Evolutionary conservation across 2,329 filamentous ascomycete species (phyloP).

Genomic region (Coniochaeta sp.): DNA sequence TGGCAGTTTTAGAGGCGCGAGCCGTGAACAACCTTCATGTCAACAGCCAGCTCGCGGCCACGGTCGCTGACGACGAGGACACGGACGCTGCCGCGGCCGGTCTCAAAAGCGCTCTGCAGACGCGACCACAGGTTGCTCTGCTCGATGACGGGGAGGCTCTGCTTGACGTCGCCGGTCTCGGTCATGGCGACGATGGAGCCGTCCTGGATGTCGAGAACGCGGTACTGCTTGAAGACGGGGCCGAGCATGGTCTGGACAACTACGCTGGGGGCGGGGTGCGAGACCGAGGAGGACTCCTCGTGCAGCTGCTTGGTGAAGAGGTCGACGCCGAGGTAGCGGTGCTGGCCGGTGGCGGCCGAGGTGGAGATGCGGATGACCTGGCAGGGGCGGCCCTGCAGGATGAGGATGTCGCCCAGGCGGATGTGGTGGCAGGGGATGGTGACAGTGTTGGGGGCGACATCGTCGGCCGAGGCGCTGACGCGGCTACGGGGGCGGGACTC

Average conservation of each 20-base stretch:
- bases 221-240: slow-evolving; percentile 99
- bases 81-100: slow-evolving; percentile 87
- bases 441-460: slow-evolving; percentile 67
- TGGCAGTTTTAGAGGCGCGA: slow-evolving; percentile 49
- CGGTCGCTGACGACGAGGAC: slow-evolving; percentile 93
- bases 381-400: slow-evolving; percentile 97
- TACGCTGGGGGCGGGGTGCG: slow-evolving; percentile 92
- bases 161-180: slow-evolving; percentile 98
- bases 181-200: slow-evolving; percentile 89
- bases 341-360: slow-evolving; percentile 95
- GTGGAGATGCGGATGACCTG: slow-evolving; percentile 99
- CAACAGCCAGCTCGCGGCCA: slow-evolving; percentile 89
- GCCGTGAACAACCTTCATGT: slow-evolving; percentile 97
- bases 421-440: slow-evolving; percentile 99
- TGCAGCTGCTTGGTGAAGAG: slow-evolving; percentile 99
- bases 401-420: slow-evolving; percentile 96
- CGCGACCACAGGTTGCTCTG: slow-evolving; percentile 84
- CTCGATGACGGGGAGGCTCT: slow-evolving; percentile 85
- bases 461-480: slow-evolving; percentile 23
- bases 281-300: slow-evolving; percentile 97
- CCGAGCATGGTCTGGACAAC: slow-evolving; percentile 99
- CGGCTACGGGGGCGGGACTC: slow-evolving; percentile 25
- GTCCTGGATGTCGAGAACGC: slow-evolving; percentile 93
- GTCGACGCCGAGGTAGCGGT: slow-evolving; percentile 99
- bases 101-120: slow-evolving; percentile 76